Conservation (phyloP, 2,329 filamentous ascomycete species). For the Moelleriella libera region DNA sequence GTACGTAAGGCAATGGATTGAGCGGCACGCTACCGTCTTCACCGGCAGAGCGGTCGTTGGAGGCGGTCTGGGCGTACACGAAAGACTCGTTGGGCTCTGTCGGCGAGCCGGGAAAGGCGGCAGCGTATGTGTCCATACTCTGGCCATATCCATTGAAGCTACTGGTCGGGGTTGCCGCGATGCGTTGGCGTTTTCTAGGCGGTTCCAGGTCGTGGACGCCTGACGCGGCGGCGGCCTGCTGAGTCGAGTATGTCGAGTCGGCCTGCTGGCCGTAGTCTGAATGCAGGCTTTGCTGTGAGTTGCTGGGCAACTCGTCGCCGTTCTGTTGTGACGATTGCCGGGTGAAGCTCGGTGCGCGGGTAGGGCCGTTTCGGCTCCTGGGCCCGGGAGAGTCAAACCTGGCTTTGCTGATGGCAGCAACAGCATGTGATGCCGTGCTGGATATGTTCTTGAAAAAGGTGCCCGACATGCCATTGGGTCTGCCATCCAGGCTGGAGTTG, state of each 20-base stretch:
- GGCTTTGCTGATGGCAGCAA: slow-evolving; percentile 93
- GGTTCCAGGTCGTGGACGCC: slow-evolving; percentile 52
- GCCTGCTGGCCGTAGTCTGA: slow-evolving; percentile 62
- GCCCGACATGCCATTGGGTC: slow-evolving; percentile 54
- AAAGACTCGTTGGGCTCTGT: slow-evolving; percentile 75
- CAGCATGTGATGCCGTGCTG: slow-evolving; percentile 78
- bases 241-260: slow-evolving; percentile 58
- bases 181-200: slow-evolving; percentile 63
- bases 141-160: slow-evolving; percentile 41
- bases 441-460: slow-evolving; percentile 98
- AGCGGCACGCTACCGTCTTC: slow-evolving; percentile 44
- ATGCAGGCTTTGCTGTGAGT: slow-evolving; percentile 72
- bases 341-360: slow-evolving; percentile 54
- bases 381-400: slow-evolving; percentile 79
- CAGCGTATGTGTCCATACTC: slow-evolving; percentile 28
- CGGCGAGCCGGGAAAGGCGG: slow-evolving; percentile 52
- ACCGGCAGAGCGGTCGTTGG: slow-evolving; percentile 25
- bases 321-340: slow-evolving; percentile 61
- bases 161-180: slow-evolving; percentile 38
- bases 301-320: slow-evolving; percentile 50
- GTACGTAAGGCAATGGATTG: slow-evolving; percentile 47
- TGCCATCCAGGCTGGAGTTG: slow-evolving; percentile 50
- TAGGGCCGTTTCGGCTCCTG: slow-evolving; percentile 47
- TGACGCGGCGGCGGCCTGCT: slow-evolving; percentile 27
- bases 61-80: slow-evolving; percentile 41